These are phyloP conservation scores for Carex scoparia DNA, from an alignment of 176 grass and related monocot species.

Conservation along the genomic window DNA sequence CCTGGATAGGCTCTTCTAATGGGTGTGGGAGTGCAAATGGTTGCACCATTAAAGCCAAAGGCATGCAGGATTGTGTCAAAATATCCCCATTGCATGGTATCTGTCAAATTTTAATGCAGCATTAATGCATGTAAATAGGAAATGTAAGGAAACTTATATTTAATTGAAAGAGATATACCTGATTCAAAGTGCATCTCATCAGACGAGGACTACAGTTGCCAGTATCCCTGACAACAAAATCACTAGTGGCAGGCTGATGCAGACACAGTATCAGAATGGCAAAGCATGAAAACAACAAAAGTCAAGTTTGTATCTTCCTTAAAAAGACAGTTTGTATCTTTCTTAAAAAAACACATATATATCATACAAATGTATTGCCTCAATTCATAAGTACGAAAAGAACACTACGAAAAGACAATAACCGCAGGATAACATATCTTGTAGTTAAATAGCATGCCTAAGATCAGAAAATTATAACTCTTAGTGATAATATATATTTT, in stretches of 20 bases:
- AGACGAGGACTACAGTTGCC: constrained; percentile 84
- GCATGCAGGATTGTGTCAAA: constrained; percentile 76
- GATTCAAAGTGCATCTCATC: constrained; percentile 81
- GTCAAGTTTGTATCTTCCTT: neutral
- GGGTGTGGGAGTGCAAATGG: constrained; percentile 74
- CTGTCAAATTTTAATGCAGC: constrained; percentile 38
- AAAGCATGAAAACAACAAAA: neutral
- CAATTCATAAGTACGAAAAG: neutral
- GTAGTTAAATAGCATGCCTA: neutral
- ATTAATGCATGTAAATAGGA: constrained; percentile 18
- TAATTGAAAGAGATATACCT: constrained; percentile 33
- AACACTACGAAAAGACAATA: neutral
- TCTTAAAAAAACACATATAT: neutral
- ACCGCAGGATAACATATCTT: neutral
- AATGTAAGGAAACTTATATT: constrained; percentile 13
- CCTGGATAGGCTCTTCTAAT: constrained; percentile 82
- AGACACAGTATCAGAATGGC: neutral
- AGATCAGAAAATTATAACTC: neutral
- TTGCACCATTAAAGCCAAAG: constrained; percentile 81
- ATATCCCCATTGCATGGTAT: constrained; percentile 87
- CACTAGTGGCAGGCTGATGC: constrained; percentile 56
- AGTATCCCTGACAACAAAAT: constrained; percentile 82
- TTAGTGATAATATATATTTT: neutral
- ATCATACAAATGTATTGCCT: neutral
- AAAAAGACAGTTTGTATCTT: neutral